These are phyloP conservation scores for Saccharomycopsis guyanensis DNA, from an alignment of 805 yeast species.

Conservation along the genomic window DNA sequence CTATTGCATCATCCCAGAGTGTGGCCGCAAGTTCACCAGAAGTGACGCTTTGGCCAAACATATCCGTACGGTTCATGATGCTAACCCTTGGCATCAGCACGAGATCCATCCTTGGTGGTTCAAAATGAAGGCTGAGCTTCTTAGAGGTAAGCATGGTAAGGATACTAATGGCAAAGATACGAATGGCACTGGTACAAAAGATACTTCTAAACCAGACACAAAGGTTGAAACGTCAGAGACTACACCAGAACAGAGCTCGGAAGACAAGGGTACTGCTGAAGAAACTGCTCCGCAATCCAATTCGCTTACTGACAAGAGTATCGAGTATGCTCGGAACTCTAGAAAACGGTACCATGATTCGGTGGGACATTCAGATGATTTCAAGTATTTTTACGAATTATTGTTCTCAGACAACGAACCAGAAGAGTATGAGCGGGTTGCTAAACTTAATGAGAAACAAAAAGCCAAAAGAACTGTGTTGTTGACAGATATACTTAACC, in stretches of 20 bases:
- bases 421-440: neutral
- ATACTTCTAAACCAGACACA: neutral
- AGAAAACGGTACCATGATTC: slow-evolving; percentile 4
- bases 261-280: neutral
- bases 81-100: slow-evolving; percentile 19
- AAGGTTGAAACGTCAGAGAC: neutral
- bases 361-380: neutral
- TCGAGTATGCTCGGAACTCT: slow-evolving; percentile 6
- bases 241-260: neutral
- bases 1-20: slow-evolving; percentile 59
- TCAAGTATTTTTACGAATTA: neutral
- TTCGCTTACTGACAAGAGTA: neutral
- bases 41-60: slow-evolving; percentile 61
- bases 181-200: too few species aligned
- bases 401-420: neutral
- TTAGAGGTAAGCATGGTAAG: neutral
- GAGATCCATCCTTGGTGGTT: slow-evolving; percentile 7
- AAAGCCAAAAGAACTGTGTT: neutral
- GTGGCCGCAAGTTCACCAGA: slow-evolving; percentile 50
- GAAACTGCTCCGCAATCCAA: neutral
- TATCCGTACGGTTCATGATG: slow-evolving; percentile 51
- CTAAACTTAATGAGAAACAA: neutral
- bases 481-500: too few species aligned
- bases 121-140: neutral
- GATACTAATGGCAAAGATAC: neutral